Evolutionary conservation across 768 basidiomycete species (phyloP).

Genomic region (Fistulinella prunicolor): DNA sequence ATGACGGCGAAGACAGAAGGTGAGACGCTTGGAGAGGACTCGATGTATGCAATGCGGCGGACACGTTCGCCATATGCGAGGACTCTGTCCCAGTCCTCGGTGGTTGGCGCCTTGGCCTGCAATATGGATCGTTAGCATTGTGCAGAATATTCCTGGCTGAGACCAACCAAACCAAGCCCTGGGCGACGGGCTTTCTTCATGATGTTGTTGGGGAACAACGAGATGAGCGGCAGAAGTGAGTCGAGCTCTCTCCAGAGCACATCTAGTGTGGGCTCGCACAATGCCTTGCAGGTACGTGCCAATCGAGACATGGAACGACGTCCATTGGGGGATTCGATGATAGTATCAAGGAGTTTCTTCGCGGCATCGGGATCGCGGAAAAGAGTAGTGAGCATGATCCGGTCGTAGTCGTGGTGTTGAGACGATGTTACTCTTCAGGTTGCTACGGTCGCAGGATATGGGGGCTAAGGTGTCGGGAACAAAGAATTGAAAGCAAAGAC

Average conservation of each 20-base stretch:
- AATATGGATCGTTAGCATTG: constrained; percentile 8
- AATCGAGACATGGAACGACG: constrained; percentile 66
- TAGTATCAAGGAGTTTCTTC: constrained; percentile 47
- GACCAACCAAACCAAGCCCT: constrained; percentile 71
- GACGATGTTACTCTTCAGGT: constrained; percentile 17
- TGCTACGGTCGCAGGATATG: constrained; percentile 33
- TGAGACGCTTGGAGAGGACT: constrained; percentile 59
- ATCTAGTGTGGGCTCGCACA: constrained; percentile 68
- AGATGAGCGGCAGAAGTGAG: constrained; percentile 67
- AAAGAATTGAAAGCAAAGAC: constrained; percentile 37
- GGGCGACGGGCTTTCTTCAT: constrained; percentile 71
- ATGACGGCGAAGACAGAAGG: constrained; percentile 65
- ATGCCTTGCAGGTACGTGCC: constrained; percentile 70
- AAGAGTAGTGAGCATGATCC: constrained; percentile 51
- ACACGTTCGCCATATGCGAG: constrained; percentile 68
- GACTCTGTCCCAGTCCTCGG: constrained; percentile 67
- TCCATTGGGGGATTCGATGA: constrained; percentile 59
- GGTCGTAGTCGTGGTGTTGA: constrained; percentile 36
- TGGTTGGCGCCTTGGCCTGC: constrained; percentile 58
- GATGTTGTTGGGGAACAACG: constrained; percentile 64
- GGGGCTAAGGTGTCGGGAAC: constrained; percentile 36
- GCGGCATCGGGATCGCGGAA: constrained; percentile 63
- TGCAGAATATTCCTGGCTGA: background rate
- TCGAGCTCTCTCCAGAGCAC: constrained; percentile 78
- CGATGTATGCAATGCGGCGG: constrained; percentile 66